phyloP scores from a whole-genome alignment of 2,329 filamentous ascomycete species.

The Herpotrichia juniperi region DNA sequence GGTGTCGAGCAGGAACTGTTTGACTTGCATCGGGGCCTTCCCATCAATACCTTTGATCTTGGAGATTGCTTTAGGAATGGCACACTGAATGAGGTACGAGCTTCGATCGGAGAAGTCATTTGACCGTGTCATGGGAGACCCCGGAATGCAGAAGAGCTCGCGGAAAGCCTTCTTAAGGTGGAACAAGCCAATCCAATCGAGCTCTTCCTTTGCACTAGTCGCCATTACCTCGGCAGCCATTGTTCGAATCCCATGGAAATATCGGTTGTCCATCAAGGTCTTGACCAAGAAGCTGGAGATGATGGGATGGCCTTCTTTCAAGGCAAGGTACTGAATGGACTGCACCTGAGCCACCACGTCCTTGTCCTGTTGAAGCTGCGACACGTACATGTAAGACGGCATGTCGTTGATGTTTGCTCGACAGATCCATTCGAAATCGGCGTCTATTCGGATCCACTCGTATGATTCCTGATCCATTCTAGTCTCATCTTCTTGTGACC shows the following conservation, averaged over 20 bases:
- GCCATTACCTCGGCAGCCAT: conserved; percentile 82
- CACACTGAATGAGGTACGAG: conserved; percentile 82
- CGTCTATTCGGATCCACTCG: conserved; percentile 98
- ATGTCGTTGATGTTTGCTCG: conserved; percentile 76
- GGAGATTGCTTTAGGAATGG: conserved; percentile 81
- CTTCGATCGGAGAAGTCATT: conserved; percentile 92
- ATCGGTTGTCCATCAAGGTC: conserved; percentile 88
- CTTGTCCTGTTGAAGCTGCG: conserved; percentile 94
- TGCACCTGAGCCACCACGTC: conserved; percentile 89
- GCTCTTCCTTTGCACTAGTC: conserved; percentile 65
- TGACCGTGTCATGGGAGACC: conserved; percentile 77
- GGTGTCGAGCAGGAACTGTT: conserved; percentile 85
- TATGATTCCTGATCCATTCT: conserved; percentile 96
- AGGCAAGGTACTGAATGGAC: conserved; percentile 76
- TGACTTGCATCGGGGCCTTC: conserved; percentile 78
- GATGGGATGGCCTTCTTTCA: conserved; percentile 73
- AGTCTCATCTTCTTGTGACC: conserved; percentile 85
- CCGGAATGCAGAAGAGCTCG: conserved; percentile 84
- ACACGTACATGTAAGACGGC: conserved; percentile 97
- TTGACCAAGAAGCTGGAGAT: conserved; percentile 88
- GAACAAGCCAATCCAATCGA: conserved; percentile 77
- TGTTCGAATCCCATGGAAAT: conserved; percentile 90
- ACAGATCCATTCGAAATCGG: conserved; percentile 97
- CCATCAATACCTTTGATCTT: conserved; percentile 76
- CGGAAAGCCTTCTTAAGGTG: conserved; percentile 88